A percentile compares a stretch with the other conserved stretches of the same genome.
Conservation (phyloP, 257 asterid genomes). For the Linaria vulgaris region DNA sequence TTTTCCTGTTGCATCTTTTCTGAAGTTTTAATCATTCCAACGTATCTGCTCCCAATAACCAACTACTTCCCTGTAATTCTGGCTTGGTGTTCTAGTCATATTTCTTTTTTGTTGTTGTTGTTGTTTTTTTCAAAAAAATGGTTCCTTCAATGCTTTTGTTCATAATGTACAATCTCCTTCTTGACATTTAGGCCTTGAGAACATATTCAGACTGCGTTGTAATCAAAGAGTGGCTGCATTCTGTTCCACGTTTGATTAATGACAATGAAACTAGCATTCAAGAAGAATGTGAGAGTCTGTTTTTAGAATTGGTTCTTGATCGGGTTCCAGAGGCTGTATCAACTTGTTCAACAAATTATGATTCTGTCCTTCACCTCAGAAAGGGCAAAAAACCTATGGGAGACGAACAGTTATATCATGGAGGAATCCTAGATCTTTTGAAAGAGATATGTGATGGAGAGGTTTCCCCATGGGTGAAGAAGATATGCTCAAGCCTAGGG, state of each 20-base stretch:
- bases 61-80: not conserved
- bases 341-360: slow-evolving; percentile 13
- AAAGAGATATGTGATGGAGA: slow-evolving; percentile 74
- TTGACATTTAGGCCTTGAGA: slow-evolving; percentile 67
- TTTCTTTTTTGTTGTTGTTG: slow-evolving; percentile 11
- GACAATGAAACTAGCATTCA: slow-evolving; percentile 95
- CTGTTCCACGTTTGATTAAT: slow-evolving; percentile 68
- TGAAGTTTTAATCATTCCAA: slow-evolving; percentile 9
- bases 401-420: slow-evolving; percentile 39
- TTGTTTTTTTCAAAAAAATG: slow-evolving; percentile 10
- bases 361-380: slow-evolving; percentile 28
- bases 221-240: slow-evolving; percentile 86
- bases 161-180: slow-evolving; percentile 18
- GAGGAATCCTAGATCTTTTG: slow-evolving; percentile 52
- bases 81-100: slow-evolving; percentile 8
- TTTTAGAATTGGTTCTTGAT: slow-evolving; percentile 75
- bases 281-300: slow-evolving; percentile 90
- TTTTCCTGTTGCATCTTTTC: not conserved
- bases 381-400: slow-evolving; percentile 33
- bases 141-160: slow-evolving; percentile 13
- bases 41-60: slow-evolving; percentile 17
- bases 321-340: slow-evolving; percentile 56
- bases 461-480: slow-evolving; percentile 90
- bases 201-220: slow-evolving; percentile 47
- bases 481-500: slow-evolving; percentile 82